Evolutionary conservation across 1,284 basidiomycete species (phyloP), one percentile per base, ranked within the genome.

Genomic region (Rhizoctonia solani): DNA sequence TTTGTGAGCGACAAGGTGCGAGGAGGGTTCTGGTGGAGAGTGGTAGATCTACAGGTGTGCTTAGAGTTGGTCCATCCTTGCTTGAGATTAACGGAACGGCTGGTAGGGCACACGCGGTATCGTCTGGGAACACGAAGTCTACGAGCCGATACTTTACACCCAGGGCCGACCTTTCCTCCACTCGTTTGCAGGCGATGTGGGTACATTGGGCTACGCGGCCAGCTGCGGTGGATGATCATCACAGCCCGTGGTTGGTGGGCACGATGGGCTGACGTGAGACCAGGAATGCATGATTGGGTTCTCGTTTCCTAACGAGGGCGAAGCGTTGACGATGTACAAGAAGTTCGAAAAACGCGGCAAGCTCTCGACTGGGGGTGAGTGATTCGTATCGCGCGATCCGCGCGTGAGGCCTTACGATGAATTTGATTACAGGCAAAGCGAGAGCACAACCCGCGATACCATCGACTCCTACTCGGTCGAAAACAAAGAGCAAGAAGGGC

Each of bases 111-210:
- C 90, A 1, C 80, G 92, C 56, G 95, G 94, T 9, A 84, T 95
- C 30, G 87, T 95, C 47, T 99, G 96, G 96, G 88, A 95, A 71
- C 93, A 98, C 73, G 95, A 97, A 75, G 77, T 98, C 1, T 97
- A 95, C 72, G 85, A 91, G 41, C 88, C 87, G 49, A 87, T 97
- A 70, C 86, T 90, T 69, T 94, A 94, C 76, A 83, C 87, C 74
- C 85, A 91, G 74, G 96, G 98, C 75, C 83, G 95, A 71, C 85
- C 90, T 1, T 97, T 90, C 83, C 98, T 98, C 76, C 93, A 98
- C 79, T 89, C 93, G 1, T 98, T 98, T 77, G 82, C 89, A 13
- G 91, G 93, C 63, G 95, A 98, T 80, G 93, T 96, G 75, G 78
- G 93, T 85, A 3, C 50, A 34, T 25, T 37, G n/a, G 23, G 16